A percentile compares a stretch with the other conserved stretches of the same genome.
Conservation (phyloP, 2,329 filamentous ascomycete genomes). For the Orbilia quercus region DNA sequence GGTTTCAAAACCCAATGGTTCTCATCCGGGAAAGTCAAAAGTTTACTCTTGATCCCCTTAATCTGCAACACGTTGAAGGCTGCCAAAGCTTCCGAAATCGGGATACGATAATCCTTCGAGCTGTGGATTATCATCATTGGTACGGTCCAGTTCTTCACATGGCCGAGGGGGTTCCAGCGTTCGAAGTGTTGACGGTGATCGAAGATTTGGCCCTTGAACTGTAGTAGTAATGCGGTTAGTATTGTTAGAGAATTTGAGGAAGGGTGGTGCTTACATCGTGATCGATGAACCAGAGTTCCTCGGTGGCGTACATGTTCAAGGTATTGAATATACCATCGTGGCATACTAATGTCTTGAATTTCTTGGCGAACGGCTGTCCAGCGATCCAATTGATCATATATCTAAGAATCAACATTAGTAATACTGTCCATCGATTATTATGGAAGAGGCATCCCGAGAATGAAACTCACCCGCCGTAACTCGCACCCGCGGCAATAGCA, state of each 20-base stretch:
- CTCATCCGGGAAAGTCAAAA: slow-evolving; percentile 84
- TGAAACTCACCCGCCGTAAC: slow-evolving; percentile 71
- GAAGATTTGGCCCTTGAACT: slow-evolving; percentile 68
- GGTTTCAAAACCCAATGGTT: slow-evolving; percentile 88
- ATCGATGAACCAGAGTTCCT: slow-evolving; percentile 77
- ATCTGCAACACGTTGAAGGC: slow-evolving; percentile 88
- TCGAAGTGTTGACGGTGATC: slow-evolving; percentile 72
- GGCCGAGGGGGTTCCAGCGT: slow-evolving; percentile 75
- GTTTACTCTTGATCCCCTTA: slow-evolving; percentile 77
- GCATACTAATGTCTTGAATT: slow-evolving; percentile 87
- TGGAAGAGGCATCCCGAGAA: background rate
- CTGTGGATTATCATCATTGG: slow-evolving; percentile 91
- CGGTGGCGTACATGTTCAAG: slow-evolving; percentile 72
- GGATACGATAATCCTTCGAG: slow-evolving; percentile 87
- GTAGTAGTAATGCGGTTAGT: slow-evolving; percentile 28
- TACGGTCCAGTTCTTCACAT: slow-evolving; percentile 79
- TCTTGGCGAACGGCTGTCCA: slow-evolving; percentile 81
- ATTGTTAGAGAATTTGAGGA: slow-evolving; percentile 60
- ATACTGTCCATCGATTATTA: background rate
- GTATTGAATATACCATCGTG: slow-evolving; percentile 88
- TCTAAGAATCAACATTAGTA: slow-evolving; percentile 6
- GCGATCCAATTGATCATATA: slow-evolving; percentile 93
- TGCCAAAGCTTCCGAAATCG: slow-evolving; percentile 83
- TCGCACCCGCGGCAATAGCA: slow-evolving; percentile 79
- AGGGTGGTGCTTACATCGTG: slow-evolving; percentile 70